Evolutionary conservation across 768 basidiomycete genomes (phyloP).

Genomic region (Nidula microcarpa): DNA sequence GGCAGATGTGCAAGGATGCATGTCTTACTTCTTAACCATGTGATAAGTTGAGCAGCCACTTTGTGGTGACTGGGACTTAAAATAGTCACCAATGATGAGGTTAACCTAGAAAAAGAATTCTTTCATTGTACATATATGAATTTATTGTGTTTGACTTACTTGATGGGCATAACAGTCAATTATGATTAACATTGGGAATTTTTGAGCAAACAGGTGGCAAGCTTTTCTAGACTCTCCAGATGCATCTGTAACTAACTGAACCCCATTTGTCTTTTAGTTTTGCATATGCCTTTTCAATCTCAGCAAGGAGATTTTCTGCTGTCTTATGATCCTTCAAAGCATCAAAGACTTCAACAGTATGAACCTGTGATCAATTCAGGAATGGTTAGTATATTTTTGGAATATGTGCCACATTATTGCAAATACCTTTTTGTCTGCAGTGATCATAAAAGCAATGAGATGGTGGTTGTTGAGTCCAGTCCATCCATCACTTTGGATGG

Average conservation of each 20-base stretch:
- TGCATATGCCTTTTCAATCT: constrained; percentile 10
- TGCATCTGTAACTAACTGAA: constrained; percentile 26
- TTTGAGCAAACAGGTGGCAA: constrained; percentile 6
- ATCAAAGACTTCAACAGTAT: constrained; percentile 25
- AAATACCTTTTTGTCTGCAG: constrained; percentile 13
- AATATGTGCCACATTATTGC: constrained; percentile 1
- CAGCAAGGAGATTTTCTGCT: constrained; percentile 21
- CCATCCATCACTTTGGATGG: constrained; percentile 33
- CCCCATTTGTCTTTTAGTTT: constrained; percentile 17
- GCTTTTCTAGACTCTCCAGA: constrained; percentile 29
- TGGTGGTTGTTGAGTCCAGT: constrained; percentile 25
- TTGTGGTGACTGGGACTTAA: constrained; percentile 16
- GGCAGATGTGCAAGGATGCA: constrained; percentile 20
- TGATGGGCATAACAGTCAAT: constrained; percentile 35
- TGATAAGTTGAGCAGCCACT: constrained; percentile 27
- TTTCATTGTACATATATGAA: background rate
- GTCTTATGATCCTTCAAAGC: constrained; percentile 24
- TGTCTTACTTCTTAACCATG: constrained; percentile 31
- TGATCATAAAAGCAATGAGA: constrained; percentile 28
- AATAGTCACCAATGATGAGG: constrained; percentile 34
- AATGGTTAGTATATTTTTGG: background rate
- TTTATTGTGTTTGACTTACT: constrained; percentile 11
- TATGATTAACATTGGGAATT: constrained; percentile 19
- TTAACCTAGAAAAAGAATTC: constrained; percentile 27
- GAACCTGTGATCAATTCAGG: constrained; percentile 11